Evolutionary conservation across 257 asterid species (phyloP).

Genomic region (Fraxinus anomala): DNA sequence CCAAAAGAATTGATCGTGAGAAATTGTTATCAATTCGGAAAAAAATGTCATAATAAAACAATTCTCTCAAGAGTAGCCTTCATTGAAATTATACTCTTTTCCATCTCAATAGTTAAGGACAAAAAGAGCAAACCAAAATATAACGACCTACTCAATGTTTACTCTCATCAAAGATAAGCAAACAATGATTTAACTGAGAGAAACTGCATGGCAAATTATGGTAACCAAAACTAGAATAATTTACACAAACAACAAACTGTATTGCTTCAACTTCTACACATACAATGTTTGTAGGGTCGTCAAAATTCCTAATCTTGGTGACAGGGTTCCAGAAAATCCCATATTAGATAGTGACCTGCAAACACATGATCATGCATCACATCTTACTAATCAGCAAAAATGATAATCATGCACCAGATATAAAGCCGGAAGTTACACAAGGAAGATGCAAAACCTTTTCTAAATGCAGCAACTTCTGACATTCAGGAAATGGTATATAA

Average conservation of each 20-base stretch:
- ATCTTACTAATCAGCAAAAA: slow-evolving; percentile 11
- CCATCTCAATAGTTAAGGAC: not conserved
- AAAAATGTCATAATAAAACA: not conserved
- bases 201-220: slow-evolving; percentile 4
- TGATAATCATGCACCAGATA: slow-evolving; percentile 1
- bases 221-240: not conserved
- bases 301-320: slow-evolving; percentile 68
- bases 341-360: slow-evolving; percentile 87
- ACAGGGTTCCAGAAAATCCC: slow-evolving; percentile 83
- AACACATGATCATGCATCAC: slow-evolving; percentile 16
- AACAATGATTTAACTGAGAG: not conserved
- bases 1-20: not conserved
- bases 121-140: not conserved
- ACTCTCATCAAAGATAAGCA: not conserved
- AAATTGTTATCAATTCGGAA: not conserved
- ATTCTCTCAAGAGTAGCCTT: not conserved
- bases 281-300: slow-evolving; percentile 71
- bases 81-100: not conserved
- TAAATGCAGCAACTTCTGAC: not conserved
- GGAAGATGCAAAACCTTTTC: not conserved
- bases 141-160: not conserved
- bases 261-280: slow-evolving; percentile 29
- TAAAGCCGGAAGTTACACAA: not conserved
- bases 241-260: slow-evolving; percentile 21
- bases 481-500: slow-evolving; percentile 1